These are phyloP conservation scores for Tricholoma flavovirens DNA, from an alignment of 768 basidiomycete genomes.

Conservation along the genomic window DNA sequence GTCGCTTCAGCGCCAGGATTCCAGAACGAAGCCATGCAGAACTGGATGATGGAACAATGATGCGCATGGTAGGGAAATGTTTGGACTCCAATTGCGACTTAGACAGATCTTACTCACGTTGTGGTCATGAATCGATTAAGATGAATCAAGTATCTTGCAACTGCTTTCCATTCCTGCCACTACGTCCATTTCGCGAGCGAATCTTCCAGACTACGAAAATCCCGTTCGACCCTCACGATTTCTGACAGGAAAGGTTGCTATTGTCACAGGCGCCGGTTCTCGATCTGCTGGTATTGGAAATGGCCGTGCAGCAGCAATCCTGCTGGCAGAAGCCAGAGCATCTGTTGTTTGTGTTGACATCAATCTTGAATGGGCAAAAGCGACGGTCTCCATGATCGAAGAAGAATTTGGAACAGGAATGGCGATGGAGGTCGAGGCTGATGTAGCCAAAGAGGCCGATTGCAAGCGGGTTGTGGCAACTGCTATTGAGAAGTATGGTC, in stretches of 20 bases:
- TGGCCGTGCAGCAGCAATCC: conserved; percentile 35
- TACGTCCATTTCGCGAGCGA: not conserved
- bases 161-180: not conserved
- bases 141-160: too few relatives aligned
- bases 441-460: conserved; percentile 29
- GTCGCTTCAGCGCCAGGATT: too few relatives aligned
- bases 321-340: conserved; percentile 37
- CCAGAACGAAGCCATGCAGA: not conserved
- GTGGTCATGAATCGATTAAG: too few relatives aligned
- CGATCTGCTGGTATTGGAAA: conserved; percentile 35
- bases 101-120: too few relatives aligned
- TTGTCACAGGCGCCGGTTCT: conserved; percentile 39
- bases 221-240: conserved; percentile 30
- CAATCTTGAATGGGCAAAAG: conserved; percentile 30
- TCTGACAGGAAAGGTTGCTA: conserved; percentile 30
- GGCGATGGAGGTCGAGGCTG: conserved; percentile 29
- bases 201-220: conserved; percentile 15
- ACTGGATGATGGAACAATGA: not conserved
- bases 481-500: conserved; percentile 30
- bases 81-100: too few relatives aligned
- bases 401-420: conserved; percentile 29
- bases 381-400: conserved; percentile 34
- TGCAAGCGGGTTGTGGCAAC: conserved; percentile 32
- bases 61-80: too few relatives aligned
- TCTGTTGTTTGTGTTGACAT: conserved; percentile 32